Evolutionary conservation across 2,329 filamentous ascomycete genomes (phyloP).

Genomic region (Paracoccidioides lutzii): DNA sequence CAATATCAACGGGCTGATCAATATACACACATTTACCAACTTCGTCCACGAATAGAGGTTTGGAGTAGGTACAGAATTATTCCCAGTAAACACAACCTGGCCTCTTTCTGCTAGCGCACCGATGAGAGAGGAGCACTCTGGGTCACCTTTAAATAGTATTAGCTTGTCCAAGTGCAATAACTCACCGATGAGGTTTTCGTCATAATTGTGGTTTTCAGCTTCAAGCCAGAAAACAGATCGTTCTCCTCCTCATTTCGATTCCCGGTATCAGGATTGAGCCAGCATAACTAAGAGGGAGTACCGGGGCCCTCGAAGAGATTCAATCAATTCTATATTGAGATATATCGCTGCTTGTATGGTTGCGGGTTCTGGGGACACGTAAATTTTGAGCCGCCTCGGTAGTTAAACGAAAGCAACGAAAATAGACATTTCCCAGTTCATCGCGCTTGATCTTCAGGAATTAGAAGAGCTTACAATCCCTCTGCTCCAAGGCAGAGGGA

Average conservation of each 20-base stretch:
- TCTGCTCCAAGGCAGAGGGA: background rate
- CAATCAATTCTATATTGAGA: conserved; percentile 20
- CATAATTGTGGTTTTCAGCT: conserved; percentile 18
- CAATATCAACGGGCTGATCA: conserved; percentile 27
- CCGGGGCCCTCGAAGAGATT: conserved; percentile 18
- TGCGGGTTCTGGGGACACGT: background rate
- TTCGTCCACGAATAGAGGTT: conserved; percentile 12
- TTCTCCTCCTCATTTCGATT: conserved; percentile 15
- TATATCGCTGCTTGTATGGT: conserved; percentile 1
- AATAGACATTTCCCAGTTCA: background rate
- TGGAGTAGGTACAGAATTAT: conserved; percentile 7
- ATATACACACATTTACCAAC: conserved; percentile 24
- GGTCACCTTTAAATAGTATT: conserved; percentile 9
- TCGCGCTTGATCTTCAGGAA: background rate
- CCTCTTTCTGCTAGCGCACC: conserved; percentile 21
- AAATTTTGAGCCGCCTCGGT: background rate
- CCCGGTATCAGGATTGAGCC: conserved; percentile 22
- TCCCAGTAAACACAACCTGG: conserved; percentile 21
- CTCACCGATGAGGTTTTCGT: conserved; percentile 25
- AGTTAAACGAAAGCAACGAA: background rate
- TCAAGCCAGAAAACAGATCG: conserved; percentile 27
- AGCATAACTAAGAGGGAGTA: conserved; percentile 23
- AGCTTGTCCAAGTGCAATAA: background rate
- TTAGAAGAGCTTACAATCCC: background rate
- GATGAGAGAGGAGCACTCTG: conserved; percentile 12